Evolutionary conservation across 306 rosid species (phyloP).

Genomic region (Lathyrus tuberosus): DNA sequence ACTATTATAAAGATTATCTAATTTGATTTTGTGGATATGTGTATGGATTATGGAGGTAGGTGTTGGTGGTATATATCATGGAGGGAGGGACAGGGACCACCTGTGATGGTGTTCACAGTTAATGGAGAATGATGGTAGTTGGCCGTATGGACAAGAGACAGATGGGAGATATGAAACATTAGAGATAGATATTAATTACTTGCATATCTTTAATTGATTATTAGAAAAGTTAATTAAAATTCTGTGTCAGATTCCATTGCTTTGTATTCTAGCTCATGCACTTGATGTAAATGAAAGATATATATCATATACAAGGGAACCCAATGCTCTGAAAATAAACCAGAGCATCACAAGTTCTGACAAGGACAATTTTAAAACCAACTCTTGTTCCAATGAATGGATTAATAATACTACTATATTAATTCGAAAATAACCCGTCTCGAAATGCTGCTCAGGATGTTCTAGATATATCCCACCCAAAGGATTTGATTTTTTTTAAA

Average conservation of each 20-base stretch:
- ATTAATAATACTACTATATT: slow-evolving; percentile 15
- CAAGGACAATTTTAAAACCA: slow-evolving; percentile 29
- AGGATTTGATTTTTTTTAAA: slow-evolving; percentile 24
- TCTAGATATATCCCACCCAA: slow-evolving; percentile 29
- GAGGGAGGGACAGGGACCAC: slow-evolving; percentile 70
- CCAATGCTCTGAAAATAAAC: slow-evolving; percentile 47
- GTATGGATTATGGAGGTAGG: slow-evolving; percentile 45
- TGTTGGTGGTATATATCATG: slow-evolving; percentile 34
- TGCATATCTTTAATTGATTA: slow-evolving; percentile 35
- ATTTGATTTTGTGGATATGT: slow-evolving; percentile 13
- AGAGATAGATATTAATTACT: slow-evolving; percentile 51
- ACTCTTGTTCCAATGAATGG: slow-evolving; percentile 8
- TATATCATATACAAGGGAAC: slow-evolving; percentile 52
- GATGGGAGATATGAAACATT: slow-evolving; percentile 77
- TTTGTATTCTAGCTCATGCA: slow-evolving; percentile 17
- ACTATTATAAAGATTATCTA: slow-evolving; percentile 26
- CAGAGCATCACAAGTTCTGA: slow-evolving; percentile 35
- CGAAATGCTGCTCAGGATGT: slow-evolving; percentile 43
- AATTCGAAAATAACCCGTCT: slow-evolving; percentile 41
- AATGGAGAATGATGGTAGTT: slow-evolving; percentile 64
- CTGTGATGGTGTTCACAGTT: slow-evolving; percentile 30
- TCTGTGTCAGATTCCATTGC: slow-evolving; percentile 71
- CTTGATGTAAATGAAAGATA: slow-evolving; percentile 55
- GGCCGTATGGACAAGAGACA: slow-evolving; percentile 81
- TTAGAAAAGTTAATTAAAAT: slow-evolving; percentile 1